A percentile compares a stretch with the other conserved stretches of the same genome.
phyloP scores from a whole-genome alignment of 805 yeast genomes.

The Pichia californica region DNA sequence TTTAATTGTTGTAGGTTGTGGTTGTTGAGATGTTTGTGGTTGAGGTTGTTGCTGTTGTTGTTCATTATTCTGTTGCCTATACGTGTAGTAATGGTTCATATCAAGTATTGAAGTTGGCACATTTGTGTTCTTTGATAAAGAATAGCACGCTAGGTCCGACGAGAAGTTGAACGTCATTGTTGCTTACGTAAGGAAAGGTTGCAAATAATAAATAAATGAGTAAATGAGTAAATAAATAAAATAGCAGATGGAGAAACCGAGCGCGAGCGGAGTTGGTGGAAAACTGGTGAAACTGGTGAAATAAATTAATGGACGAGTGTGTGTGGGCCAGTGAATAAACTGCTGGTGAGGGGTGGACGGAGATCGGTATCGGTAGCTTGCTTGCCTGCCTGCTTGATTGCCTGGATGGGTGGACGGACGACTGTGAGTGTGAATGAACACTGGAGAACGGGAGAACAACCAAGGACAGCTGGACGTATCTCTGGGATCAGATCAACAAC shows the following conservation, averaged over 20 bases:
- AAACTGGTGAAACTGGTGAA: not conserved
- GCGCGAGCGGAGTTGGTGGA: not conserved
- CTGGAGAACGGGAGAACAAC: not conserved
- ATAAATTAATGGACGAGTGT: not conserved
- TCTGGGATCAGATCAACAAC: no score
- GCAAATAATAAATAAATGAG: no score
- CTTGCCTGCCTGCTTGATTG: not conserved
- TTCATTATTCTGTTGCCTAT: constrained; percentile 7
- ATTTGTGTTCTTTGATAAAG: constrained; percentile 23
- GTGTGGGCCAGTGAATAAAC: not conserved
- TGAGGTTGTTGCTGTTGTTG: not conserved
- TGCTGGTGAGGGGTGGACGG: not conserved
- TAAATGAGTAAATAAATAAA: no score
- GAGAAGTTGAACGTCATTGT: constrained; percentile 14
- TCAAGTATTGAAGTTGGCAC: constrained; percentile 20
- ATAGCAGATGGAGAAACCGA: no score
- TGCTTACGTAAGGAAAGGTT: constrained; percentile 3
- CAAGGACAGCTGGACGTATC: no score
- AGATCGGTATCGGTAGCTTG: not conserved
- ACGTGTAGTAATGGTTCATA: constrained; percentile 18
- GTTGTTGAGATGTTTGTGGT: no score
- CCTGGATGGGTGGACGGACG: not conserved
- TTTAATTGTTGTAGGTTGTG: no score
- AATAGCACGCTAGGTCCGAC: constrained; percentile 28
- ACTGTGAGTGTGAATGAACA: no score